Evolutionary conservation across 225 moss, liverwort and hornwort species (phyloP).

Genomic region (Pleurozium schreberi): DNA sequence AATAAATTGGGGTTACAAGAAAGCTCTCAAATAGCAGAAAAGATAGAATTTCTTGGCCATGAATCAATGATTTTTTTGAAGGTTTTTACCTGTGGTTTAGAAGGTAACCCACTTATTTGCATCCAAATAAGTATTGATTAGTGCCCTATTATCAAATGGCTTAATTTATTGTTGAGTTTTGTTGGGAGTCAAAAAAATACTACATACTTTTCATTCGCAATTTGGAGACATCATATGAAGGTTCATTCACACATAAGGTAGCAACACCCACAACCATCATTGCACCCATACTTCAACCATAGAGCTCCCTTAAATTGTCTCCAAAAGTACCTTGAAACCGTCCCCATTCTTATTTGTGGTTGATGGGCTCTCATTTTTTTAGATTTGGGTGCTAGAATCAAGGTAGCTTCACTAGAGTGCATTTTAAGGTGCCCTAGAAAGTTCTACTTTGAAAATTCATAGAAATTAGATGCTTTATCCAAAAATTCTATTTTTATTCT

Average conservation of each 20-base stretch:
- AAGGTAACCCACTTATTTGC: neutral
- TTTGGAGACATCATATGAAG: neutral
- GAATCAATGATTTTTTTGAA: neutral
- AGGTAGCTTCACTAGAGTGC: no score
- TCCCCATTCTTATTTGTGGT: no score
- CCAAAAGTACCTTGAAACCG: no score
- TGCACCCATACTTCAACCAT: no score
- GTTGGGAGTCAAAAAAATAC: neutral
- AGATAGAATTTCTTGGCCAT: neutral
- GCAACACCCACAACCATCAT: no score
- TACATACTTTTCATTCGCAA: fast-evolving
- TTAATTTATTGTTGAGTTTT: neutral
- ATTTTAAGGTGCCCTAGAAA: no score
- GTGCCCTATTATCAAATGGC: neutral
- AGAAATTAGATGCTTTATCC: no score
- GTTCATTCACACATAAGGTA: neutral
- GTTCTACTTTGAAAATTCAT: no score
- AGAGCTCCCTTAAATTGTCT: no score
- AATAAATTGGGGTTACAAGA: fast-evolving
- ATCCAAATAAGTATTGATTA: neutral
- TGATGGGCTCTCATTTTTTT: no score
- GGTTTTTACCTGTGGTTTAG: fast-evolving
- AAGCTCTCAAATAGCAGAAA: neutral
- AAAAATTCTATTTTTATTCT: no score
- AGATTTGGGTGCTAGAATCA: no score